phyloP scores from a whole-genome alignment of 1,284 basidiomycete species.

The Taiwanofungus camphoratus region DNA sequence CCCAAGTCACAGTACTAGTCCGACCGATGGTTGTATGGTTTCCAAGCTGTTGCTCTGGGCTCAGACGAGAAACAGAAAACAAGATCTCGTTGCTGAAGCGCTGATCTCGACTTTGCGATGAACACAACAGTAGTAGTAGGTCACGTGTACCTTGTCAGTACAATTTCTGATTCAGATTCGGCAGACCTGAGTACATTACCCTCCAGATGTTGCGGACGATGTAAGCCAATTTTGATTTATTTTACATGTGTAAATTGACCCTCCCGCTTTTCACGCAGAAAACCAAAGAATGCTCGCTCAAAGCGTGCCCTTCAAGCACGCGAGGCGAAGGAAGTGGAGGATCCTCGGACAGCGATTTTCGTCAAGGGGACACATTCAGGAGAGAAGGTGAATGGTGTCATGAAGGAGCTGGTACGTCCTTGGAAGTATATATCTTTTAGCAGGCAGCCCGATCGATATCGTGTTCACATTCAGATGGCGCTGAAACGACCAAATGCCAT shows the following conservation, averaged over 20 bases:
- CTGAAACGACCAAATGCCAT: conserved; percentile 87
- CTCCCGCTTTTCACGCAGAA: conserved; percentile 43
- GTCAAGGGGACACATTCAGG: conserved; percentile 86
- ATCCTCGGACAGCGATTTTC: conserved; percentile 80
- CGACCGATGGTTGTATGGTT: too few relatives aligned
- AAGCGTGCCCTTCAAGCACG: conserved; percentile 89
- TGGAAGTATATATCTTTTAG: neutral
- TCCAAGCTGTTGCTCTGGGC: too few relatives aligned
- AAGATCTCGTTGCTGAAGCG: too few relatives aligned
- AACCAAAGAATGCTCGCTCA: conserved; percentile 96
- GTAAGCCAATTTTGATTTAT: conserved; percentile 24
- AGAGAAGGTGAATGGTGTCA: conserved; percentile 72
- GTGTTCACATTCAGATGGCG: conserved; percentile 58
- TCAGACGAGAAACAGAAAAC: too few relatives aligned
- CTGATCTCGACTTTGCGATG: too few relatives aligned
- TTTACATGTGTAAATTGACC: neutral
- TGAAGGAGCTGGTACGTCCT: conserved; percentile 76
- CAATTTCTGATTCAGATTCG: too few relatives aligned
- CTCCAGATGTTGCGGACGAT: conserved; percentile 34
- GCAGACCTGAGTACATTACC: too few relatives aligned
- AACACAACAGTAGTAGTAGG: too few relatives aligned
- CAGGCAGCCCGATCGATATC: neutral
- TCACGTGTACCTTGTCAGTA: too few relatives aligned
- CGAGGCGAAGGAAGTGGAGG: conserved; percentile 88
- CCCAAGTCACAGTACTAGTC: too few relatives aligned